Percentiles rank a stretch among this genome's conserved stretches.
Evolutionary conservation across 768 basidiomycete genomes (phyloP).

Genomic region (Podaxis sp.): DNA sequence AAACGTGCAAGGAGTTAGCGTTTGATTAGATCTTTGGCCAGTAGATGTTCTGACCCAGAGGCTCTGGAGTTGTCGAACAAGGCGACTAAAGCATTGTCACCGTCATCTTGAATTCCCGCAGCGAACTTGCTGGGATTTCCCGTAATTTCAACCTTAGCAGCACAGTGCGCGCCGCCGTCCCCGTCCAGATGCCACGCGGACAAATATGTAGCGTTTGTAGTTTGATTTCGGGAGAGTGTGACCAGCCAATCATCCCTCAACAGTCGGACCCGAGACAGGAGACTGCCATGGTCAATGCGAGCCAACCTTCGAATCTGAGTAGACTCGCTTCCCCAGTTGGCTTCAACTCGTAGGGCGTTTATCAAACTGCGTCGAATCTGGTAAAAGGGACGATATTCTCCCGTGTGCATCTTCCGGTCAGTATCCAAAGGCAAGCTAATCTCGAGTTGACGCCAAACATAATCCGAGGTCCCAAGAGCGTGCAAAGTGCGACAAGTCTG

Average conservation of each 20-base stretch:
- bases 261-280: constrained; percentile 44
- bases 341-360: constrained; percentile 47
- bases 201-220: constrained; percentile 3
- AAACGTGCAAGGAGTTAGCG: neutral
- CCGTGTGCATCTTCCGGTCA: constrained; percentile 26
- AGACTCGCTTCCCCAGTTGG: constrained; percentile 45
- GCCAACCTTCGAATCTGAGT: constrained; percentile 34
- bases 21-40: neutral
- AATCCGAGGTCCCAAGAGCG: constrained; percentile 44
- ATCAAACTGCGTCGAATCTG: constrained; percentile 36
- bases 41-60: neutral
- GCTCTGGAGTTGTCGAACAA: neutral
- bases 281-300: constrained; percentile 38
- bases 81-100: neutral
- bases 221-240: constrained; percentile 30
- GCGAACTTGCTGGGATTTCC: constrained; percentile 10
- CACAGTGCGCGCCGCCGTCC: neutral
- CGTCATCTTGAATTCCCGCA: constrained; percentile 3
- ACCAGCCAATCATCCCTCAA: constrained; percentile 49
- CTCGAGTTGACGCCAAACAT: constrained; percentile 50
- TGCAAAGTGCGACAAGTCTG: constrained; percentile 61
- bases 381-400: constrained; percentile 31
- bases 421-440: constrained; percentile 48
- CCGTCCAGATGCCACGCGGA: constrained; percentile 12
- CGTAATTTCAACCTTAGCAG: constrained; percentile 11